phyloP scores from a whole-genome alignment of 805 yeast genomes.

The Ogataea methylovora region DNA sequence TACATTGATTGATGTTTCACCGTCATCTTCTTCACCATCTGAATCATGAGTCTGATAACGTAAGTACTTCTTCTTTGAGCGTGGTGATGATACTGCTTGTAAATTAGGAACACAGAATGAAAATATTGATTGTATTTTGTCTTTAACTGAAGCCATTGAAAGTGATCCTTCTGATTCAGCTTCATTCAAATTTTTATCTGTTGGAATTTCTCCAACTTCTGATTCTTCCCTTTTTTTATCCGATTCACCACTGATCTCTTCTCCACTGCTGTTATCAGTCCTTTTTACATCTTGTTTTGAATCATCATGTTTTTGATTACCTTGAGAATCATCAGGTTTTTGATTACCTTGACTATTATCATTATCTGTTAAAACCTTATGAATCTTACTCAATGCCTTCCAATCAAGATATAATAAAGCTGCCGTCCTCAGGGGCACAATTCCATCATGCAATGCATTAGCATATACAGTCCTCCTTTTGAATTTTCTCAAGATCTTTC shows the following conservation, averaged over 20 bases:
- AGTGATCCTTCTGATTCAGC: neutral
- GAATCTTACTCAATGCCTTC: constrained; percentile 56
- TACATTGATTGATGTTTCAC: constrained; percentile 10
- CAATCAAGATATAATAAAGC: constrained; percentile 83
- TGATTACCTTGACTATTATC: constrained; percentile 1
- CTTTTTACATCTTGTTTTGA: no score
- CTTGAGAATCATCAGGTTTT: neutral
- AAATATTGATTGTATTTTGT: constrained; percentile 27
- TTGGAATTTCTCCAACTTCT: constrained; percentile 24
- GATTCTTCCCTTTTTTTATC: neutral
- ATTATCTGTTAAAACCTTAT: constrained; percentile 14
- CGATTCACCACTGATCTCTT: neutral
- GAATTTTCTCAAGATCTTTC: constrained; percentile 54
- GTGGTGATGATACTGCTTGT: constrained; percentile 9
- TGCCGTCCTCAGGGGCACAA: constrained; percentile 89
- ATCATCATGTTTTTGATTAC: neutral
- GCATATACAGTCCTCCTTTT: constrained; percentile 77
- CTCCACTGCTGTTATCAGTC: neutral
- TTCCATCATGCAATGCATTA: constrained; percentile 87
- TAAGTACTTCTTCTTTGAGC: constrained; percentile 13
- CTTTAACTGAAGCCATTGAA: constrained; percentile 13
- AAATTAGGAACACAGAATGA: constrained; percentile 32
- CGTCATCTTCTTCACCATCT: constrained; percentile 2
- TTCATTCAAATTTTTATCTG: constrained; percentile 9
- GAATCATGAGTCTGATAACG: constrained; percentile 22